Base-by-base conservation (phyloP, 1,284 basidiomycete genomes). In the Ceratorhiza oryzae-sativae region DNA sequence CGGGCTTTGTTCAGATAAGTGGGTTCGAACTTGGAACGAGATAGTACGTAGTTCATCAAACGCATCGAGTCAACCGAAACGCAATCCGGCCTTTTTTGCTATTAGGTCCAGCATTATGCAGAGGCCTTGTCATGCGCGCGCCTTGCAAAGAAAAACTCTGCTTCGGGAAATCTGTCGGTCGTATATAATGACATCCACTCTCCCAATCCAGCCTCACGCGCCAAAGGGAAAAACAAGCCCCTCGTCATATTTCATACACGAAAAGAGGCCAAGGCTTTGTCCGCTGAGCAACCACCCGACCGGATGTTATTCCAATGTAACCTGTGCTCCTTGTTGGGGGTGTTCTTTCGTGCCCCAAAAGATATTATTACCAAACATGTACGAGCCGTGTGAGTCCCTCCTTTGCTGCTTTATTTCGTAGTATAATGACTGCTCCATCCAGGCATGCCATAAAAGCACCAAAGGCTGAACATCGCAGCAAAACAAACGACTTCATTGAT, bases 101-200 rank as follows among this genome's bases (percentile, higher is more conserved):
- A 5, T 30, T 32, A 61, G 59, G 27, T 61, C 18, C 59, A 61
- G 12, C 59, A 61, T 25, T 61, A 45, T 32, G 41, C 42, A 3
- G 41, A 61, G 23, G 23, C 59, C 4, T 10, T 9, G 9, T 34
- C 32, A 3, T 25, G 46, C 13, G 41, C 41, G 4, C 59, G 25
- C 5, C 23, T 30, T 3, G 59, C 59, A 3, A 10, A 61, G 15
- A 15, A 15, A n/a, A 5, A 18, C 10, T 1, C 9, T 13, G 2
- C 4, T 30, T 6, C 41, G 10, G 23, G 20, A 1, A 46, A 46
- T 8, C 4, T 5, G 12, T n/a, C 41, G 3, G 18, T 30, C 2
- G 41, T 32, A 30, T 61, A 61, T 20, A 46, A 61, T 27, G 27
- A 46, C 25, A 15, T 45, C 10, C 59, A 61, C 15, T 27, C 27